Evolutionary conservation across 345 rosid species (phyloP), one percentile per base, ranked within the genome.

Genomic region (Litchi chinensis): DNA sequence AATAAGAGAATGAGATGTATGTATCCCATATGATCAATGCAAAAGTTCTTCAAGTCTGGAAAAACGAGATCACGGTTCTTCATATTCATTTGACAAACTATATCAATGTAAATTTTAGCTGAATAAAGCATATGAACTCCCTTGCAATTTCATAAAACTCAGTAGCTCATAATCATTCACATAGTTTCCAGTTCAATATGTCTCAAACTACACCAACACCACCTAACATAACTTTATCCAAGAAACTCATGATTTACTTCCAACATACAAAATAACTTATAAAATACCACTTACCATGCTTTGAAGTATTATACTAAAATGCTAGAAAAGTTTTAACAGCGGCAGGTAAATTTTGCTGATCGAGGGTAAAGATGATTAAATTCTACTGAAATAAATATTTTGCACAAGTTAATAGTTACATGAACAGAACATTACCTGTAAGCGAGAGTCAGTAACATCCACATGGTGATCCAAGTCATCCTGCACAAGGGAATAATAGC

Each of bases 401-500:
- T n/a, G 37, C 21, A 6, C 0, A 6, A 73, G 37, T 57, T 21
- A 73, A 59, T 16, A 39, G 41, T 28, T 66, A 74, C 22, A 60
- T 12, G 19, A 57, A 39, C n/a, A 70, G 68, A 59, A 44, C 64
- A 77, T 87, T 93, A 96, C 99, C 94, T 83, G 80, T 64, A 94
- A 83, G 79, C 95, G 97, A 65, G 98, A 96, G 83, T 94, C 97
- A 0, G 97, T 91, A 70, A 91, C 91, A 80, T 96, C 98, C 79
- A 96, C 98, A 69, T 89, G 98, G 76, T 90, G 87, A 76, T 93
- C 99, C 80, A 96, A 88, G 86, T 86, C 93, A 85, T 96, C 99
- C 99, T 96, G 91, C 83, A 83, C 8, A 46, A 65, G 18, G 41
- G 67, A 48, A 82, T 32, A 16, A 22, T 32, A 16, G 22, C 16